Percentiles rank a stretch among this genome's conserved stretches.
Evolutionary conservation across 176 grass and related monocot genomes (phyloP).

Genomic region (Bromus sterilis): DNA sequence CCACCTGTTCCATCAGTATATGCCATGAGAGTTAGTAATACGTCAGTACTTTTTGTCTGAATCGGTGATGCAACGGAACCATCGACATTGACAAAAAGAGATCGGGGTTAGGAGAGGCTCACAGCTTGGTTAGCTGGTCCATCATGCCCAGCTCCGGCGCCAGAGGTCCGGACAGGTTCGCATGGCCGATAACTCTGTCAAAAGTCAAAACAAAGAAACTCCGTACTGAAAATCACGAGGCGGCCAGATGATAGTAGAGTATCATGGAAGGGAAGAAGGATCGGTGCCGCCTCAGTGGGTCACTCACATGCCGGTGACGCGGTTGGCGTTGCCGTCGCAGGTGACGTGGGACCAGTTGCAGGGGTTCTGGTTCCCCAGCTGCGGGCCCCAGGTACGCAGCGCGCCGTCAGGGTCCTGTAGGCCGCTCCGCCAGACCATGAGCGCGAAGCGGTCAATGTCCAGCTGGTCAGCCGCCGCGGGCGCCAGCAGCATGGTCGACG

Average conservation of each 20-base stretch:
- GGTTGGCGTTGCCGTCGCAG: constrained; percentile 36
- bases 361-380: constrained; percentile 32
- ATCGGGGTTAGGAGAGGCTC: neutral
- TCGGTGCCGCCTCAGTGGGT: neutral
- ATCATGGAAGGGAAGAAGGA: neutral
- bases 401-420: constrained; percentile 40
- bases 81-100: neutral
- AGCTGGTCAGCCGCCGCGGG: constrained; percentile 11
- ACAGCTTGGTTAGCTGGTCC: constrained; percentile 53
- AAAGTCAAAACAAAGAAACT: neutral
- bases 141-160: constrained; percentile 49
- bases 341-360: constrained; percentile 57
- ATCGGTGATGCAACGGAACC: no score
- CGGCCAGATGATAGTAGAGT: no score
- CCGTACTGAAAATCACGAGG: neutral
- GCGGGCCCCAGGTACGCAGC: constrained; percentile 43
- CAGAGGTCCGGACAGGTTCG: constrained; percentile 47
- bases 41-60: no score
- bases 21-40: neutral
- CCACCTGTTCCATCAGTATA: constrained; percentile 34
- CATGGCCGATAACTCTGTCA: constrained; percentile 21
- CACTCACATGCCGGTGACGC: constrained; percentile 50
- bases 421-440: constrained; percentile 22
- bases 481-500: neutral
- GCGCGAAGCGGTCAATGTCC: constrained; percentile 15